Evolutionary conservation across 257 asterid species (phyloP).

Genomic region (Salvia rosmarinus): DNA sequence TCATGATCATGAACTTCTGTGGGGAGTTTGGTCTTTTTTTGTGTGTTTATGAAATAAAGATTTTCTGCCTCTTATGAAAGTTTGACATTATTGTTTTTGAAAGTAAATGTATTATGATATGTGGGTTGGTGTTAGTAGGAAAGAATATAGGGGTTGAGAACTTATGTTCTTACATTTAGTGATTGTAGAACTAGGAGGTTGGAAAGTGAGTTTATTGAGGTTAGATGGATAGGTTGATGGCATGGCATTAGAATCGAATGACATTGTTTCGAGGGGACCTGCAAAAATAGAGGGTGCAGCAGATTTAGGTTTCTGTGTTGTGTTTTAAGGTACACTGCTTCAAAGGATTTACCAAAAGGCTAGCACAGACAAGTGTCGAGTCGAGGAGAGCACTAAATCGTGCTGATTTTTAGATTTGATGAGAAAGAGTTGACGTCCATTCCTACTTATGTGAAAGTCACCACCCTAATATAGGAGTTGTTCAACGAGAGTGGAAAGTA

Average conservation of each 20-base stretch:
- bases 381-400: neutral
- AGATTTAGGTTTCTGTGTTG: neutral
- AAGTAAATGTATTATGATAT: neutral
- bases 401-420: neutral
- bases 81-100: neutral
- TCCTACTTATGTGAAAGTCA: neutral
- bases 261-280: neutral
- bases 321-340: neutral
- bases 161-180: neutral
- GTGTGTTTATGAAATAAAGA: neutral
- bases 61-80: constrained; percentile 4
- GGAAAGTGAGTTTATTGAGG: neutral
- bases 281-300: neutral
- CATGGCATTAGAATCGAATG: neutral
- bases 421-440: neutral
- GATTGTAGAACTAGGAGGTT: neutral
- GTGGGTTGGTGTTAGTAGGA: neutral
- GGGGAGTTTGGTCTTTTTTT: neutral
- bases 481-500: neutral
- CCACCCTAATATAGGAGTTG: neutral
- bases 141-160: neutral
- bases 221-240: neutral
- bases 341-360: neutral
- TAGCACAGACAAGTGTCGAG: neutral
- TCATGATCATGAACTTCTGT: neutral